Base-by-base conservation (phyloP, 1,284 basidiomycete species). In the Ustilago nuda region DNA sequence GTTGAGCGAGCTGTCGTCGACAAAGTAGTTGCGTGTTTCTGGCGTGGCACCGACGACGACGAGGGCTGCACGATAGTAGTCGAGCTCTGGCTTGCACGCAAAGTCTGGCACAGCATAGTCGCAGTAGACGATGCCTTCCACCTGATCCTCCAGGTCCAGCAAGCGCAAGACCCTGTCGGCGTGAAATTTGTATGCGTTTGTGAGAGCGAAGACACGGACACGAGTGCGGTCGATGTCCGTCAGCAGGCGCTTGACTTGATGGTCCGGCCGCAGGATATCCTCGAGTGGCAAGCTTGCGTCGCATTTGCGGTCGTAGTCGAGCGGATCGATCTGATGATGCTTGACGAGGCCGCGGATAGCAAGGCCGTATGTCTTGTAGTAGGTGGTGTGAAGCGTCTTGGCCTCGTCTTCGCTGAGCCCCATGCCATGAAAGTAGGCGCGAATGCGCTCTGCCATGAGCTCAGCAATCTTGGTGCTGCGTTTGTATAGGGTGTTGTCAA, bases 251-350 rank as follows among this genome's bases (percentile, higher is more conserved):
- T 91, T 90, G 32, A 93, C 85, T 12, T 83, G 82, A 8, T 90
- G 89, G 81, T 92, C 88, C 13, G 91, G 92, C 35, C 88, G 88
- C 72, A 95, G 90, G 87, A 93, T 91, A 1, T 92, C 88, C 80
- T 95, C 94, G 11, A 95, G 88, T 4, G 94, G 94, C 15, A 95
- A 88, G 15, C 92, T 90, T 5, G 91, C 92, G 78, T 95, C 94
- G 85, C 93, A 95, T 86, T 92, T 91, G 62, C 87, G 87, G 87
- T 95, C 92, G 84, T 94, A 95, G 83, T 95, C 94, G 62, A 95
- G 86, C 8, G 93, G 92, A 85, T 95, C 94, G 82, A 94, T 91
- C 68, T 91, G 86, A 81, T 95, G 92, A 86, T 95, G 92, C 58
- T 89, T 89, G 36, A 91, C 90, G 37, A 95, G 89, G 13, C 94